Evolutionary conservation across 352 stramenopile species (phyloP).

Genomic region (Globisporangium mamillatum): DNA sequence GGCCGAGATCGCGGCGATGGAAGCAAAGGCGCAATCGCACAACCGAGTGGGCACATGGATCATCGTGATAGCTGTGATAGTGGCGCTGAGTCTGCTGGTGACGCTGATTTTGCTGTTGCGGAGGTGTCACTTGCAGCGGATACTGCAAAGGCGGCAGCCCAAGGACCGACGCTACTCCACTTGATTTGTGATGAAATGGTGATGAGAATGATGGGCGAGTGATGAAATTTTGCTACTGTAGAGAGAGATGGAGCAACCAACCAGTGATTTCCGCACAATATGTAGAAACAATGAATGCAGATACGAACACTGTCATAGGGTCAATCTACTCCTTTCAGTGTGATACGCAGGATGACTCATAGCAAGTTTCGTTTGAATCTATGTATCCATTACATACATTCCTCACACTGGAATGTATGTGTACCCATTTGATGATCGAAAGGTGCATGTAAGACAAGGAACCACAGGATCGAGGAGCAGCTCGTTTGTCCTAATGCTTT

Average conservation of each 20-base stretch:
- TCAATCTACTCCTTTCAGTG: not conserved
- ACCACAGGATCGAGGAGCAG: no score
- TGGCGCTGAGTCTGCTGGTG: not conserved
- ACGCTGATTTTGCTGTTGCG: not conserved
- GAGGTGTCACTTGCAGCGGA: not conserved
- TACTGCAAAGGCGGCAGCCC: not conserved
- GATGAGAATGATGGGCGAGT: not conserved
- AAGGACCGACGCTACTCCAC: constrained; percentile 14
- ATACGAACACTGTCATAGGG: not conserved
- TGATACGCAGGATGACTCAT: not conserved
- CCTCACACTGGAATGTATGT: not conserved
- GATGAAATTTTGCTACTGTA: not conserved
- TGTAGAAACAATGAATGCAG: not conserved
- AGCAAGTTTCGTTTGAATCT: not conserved
- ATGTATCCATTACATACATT: not conserved
- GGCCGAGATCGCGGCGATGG: constrained; percentile 1
- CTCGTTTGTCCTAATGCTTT: no score
- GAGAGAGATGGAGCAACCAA: not conserved
- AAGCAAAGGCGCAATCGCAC: not conserved
- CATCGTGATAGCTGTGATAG: not conserved
- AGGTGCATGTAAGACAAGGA: no score
- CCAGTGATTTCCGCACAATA: not conserved
- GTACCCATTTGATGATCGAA: not conserved
- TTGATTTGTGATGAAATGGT: not conserved
- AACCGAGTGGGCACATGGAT: not conserved